A percentile compares a stretch with the other conserved stretches of the same genome.
Evolutionary conservation across 148 eudicot genomes (phyloP).

Genomic region (Silene uniflora): DNA sequence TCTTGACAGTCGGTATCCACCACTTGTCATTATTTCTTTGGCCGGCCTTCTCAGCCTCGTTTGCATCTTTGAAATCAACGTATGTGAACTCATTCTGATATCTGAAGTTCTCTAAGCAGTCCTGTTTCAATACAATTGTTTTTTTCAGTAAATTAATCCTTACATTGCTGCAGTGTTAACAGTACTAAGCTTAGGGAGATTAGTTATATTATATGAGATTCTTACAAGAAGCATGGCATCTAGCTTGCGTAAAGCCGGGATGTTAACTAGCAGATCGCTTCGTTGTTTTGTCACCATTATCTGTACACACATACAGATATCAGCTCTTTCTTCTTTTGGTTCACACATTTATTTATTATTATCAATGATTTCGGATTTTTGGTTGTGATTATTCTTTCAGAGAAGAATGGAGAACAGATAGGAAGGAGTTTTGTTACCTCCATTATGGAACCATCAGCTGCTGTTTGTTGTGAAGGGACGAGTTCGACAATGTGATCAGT

Average conservation of each 20-base stretch:
- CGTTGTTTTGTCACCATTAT: conserved; percentile 86
- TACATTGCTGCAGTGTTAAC: background rate
- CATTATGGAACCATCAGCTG: conserved; percentile 66
- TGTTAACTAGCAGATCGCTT: conserved; percentile 61
- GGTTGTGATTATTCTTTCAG: background rate
- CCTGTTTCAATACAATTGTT: conserved; percentile 37
- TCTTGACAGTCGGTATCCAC: conserved; percentile 86
- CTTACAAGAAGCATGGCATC: conserved; percentile 89
- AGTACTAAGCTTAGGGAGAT: background rate
- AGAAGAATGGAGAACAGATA: background rate
- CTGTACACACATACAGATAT: conserved; percentile 31
- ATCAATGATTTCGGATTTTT: background rate
- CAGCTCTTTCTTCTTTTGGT: background rate
- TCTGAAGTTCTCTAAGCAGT: conserved; percentile 65
- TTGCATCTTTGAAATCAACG: conserved; percentile 52
- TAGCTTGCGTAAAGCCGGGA: conserved; percentile 79
- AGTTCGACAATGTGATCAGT: conserved; percentile 86
- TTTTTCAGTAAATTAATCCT: background rate
- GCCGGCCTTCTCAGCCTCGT: conserved; percentile 49
- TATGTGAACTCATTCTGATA: conserved; percentile 61
- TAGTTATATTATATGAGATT: conserved; percentile 4
- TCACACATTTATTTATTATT: too few species aligned
- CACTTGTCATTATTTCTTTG: conserved; percentile 56
- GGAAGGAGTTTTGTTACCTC: conserved; percentile 44
- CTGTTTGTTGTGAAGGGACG: conserved; percentile 62